Evolutionary conservation across 139 green algal species (phyloP).

Genomic region (Volvox africanus): DNA sequence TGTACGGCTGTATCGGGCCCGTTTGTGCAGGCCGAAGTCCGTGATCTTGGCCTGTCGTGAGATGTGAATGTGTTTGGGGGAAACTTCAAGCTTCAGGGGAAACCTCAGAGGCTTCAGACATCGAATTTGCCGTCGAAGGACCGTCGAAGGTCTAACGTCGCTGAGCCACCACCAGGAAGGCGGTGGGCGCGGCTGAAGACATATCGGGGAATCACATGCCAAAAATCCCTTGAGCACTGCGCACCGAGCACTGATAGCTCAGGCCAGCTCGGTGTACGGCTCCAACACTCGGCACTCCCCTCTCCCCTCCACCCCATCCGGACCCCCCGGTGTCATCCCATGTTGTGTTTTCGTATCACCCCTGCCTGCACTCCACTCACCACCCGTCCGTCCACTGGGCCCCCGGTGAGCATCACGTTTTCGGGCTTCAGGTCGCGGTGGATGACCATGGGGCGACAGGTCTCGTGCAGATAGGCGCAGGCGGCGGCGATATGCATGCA

Average conservation of each 20-base stretch:
- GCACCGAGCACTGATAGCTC: too few relatives aligned
- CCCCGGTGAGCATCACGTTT: slow-evolving; percentile 68
- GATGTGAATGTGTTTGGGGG: background rate
- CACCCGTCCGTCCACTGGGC: slow-evolving; percentile 28
- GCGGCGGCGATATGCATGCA: slow-evolving; percentile 69
- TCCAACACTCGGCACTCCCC: too few relatives aligned
- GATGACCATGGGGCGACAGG: slow-evolving; percentile 82
- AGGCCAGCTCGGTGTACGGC: too few relatives aligned
- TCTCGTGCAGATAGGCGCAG: slow-evolving; percentile 81
- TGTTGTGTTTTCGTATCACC: background rate
- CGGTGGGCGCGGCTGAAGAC: too few relatives aligned
- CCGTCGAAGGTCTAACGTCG: too few relatives aligned
- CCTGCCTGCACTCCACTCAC: slow-evolving; percentile 23
- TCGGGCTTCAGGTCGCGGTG: slow-evolving; percentile 77
- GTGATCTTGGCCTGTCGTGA: slow-evolving; percentile 67
- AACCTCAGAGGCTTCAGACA: too few relatives aligned
- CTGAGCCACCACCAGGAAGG: too few relatives aligned
- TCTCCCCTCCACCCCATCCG: background rate
- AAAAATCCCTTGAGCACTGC: too few relatives aligned
- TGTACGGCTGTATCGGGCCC: slow-evolving; percentile 31
- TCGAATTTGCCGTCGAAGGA: too few relatives aligned
- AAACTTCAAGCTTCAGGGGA: too few relatives aligned
- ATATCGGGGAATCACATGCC: too few relatives aligned
- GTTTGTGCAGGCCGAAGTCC: slow-evolving; percentile 81
- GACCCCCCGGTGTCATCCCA: background rate